Conservation (phyloP, 352 stramenopile genomes). For the Globisporangium apiculatum region DNA sequence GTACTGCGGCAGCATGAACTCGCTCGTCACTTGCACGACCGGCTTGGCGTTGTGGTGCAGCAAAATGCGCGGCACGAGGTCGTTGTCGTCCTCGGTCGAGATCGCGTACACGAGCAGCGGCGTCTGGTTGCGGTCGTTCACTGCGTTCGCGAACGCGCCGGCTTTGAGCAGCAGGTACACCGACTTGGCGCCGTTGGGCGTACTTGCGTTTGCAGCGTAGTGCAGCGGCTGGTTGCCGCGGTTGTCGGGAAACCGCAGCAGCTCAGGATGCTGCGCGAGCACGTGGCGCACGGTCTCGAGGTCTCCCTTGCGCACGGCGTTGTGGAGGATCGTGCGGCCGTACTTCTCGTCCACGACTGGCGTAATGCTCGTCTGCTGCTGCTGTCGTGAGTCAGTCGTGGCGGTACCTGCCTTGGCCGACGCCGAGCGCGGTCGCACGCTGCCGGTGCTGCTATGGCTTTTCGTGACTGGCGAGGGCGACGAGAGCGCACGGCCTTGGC, state of each 20-base stretch:
- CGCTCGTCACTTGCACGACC: conserved; percentile 34
- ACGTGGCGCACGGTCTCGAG: conserved; percentile 24
- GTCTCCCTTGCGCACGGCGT: conserved; percentile 45
- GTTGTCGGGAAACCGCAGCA: conserved; percentile 29
- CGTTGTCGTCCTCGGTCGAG: conserved; percentile 40
- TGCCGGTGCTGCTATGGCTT: neutral
- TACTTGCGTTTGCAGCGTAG: conserved; percentile 38
- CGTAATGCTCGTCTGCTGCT: neutral
- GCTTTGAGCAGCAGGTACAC: conserved; percentile 42
- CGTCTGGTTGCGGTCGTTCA: conserved; percentile 45
- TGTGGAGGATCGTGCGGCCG: conserved; percentile 35
- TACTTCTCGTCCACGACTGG: conserved; percentile 30
- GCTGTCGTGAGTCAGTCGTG: neutral
- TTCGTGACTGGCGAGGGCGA: conserved; percentile 1
- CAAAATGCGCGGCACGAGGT: conserved; percentile 36
- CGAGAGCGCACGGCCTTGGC: conserved; percentile 7
- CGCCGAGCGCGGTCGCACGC: conserved; percentile 4
- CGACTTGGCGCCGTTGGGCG: conserved; percentile 23
- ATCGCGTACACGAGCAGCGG: conserved; percentile 49
- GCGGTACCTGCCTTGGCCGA: neutral
- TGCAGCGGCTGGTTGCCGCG: conserved; percentile 57
- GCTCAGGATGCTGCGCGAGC: conserved; percentile 24
- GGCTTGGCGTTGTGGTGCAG: conserved; percentile 46
- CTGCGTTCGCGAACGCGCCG: conserved; percentile 38
- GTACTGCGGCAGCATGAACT: conserved; percentile 41